Evolutionary conservation across 73 alveolate genomes (phyloP).

Genomic region (Loxodes magnus): DNA sequence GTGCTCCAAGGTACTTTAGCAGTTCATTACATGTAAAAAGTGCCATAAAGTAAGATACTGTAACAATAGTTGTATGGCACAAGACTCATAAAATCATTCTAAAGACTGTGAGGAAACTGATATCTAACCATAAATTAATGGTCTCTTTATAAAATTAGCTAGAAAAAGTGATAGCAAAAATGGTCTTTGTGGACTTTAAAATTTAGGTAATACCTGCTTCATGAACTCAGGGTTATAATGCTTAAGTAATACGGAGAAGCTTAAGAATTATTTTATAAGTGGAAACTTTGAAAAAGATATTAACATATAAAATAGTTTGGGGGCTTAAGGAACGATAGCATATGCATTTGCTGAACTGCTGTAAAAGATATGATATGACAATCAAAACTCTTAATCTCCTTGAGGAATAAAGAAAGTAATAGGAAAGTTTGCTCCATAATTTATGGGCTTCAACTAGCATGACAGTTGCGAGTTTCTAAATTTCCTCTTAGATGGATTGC

Average conservation of each 20-base stretch:
- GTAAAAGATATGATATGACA: constrained; percentile 65
- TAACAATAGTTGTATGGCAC: constrained; percentile 15
- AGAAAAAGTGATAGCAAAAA: constrained; percentile 20
- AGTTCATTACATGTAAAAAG: constrained; percentile 28
- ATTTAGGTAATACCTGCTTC: constrained; percentile 96
- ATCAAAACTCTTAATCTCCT: constrained; percentile 32
- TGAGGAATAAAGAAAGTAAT: constrained; percentile 52
- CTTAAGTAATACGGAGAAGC: constrained; percentile 59
- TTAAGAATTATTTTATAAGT: constrained; percentile 70
- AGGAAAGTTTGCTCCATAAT: constrained; percentile 65
- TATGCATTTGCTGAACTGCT: constrained; percentile 78
- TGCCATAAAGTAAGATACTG: constrained; percentile 32
- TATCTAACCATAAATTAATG: too few relatives aligned
- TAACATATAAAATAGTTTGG: constrained; percentile 79
- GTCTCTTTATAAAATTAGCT: neutral
- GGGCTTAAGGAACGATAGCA: constrained; percentile 88
- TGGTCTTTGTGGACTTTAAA: constrained; percentile 81
- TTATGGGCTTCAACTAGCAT: constrained; percentile 64
- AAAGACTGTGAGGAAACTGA: constrained; percentile 21
- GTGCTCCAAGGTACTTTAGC: too few relatives aligned
- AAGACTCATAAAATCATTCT: constrained; percentile 17
- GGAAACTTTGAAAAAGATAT: constrained; percentile 54
- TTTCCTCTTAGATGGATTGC: constrained; percentile 82
- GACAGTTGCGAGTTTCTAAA: constrained; percentile 76
- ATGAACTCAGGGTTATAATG: constrained; percentile 95